Evolutionary conservation across 2,329 filamentous ascomycete species (phyloP).

Genomic region (Septoria petroselini): DNA sequence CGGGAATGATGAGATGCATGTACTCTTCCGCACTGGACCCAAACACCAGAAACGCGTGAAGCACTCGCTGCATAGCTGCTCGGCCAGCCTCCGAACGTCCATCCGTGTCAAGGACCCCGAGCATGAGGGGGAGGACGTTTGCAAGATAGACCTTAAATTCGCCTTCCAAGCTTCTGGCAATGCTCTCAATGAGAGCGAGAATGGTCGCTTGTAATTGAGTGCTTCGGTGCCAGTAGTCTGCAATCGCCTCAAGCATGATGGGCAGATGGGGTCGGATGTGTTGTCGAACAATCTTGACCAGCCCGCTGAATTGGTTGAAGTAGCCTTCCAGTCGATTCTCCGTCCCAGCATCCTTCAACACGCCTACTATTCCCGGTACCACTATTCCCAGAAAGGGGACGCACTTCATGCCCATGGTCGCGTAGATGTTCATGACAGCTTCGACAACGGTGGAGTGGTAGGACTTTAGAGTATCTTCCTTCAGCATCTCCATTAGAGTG

Average conservation of each 20-base stretch:
- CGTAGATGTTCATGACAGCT: constrained; percentile 98
- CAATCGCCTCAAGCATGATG: constrained; percentile 78
- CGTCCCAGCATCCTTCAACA: constrained; percentile 77
- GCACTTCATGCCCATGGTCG: constrained; percentile 91
- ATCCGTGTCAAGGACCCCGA: constrained; percentile 88
- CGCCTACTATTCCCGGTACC: constrained; percentile 85
- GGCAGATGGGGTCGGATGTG: constrained; percentile 90
- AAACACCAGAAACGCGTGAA: constrained; percentile 94
- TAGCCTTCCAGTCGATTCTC: constrained; percentile 75
- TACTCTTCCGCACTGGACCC: constrained; percentile 95
- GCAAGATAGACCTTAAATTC: constrained; percentile 98
- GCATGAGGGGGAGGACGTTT: constrained; percentile 84
- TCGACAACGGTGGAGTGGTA: constrained; percentile 94
- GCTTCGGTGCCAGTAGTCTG: constrained; percentile 84
- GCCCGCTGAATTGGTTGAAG: constrained; percentile 90
- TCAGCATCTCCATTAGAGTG: constrained; percentile 85
- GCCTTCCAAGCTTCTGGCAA: constrained; percentile 87
- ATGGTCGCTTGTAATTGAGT: constrained; percentile 85
- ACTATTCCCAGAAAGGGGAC: constrained; percentile 93
- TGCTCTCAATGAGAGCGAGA: constrained; percentile 85
- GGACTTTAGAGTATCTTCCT: constrained; percentile 82
- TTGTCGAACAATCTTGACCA: constrained; percentile 93
- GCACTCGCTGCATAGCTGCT: constrained; percentile 56
- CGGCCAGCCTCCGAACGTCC: constrained; percentile 63
- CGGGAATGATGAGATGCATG: constrained; percentile 97